Evolutionary conservation across 163 green algal genomes (phyloP).

Genomic region (Chlorella variabilis): DNA sequence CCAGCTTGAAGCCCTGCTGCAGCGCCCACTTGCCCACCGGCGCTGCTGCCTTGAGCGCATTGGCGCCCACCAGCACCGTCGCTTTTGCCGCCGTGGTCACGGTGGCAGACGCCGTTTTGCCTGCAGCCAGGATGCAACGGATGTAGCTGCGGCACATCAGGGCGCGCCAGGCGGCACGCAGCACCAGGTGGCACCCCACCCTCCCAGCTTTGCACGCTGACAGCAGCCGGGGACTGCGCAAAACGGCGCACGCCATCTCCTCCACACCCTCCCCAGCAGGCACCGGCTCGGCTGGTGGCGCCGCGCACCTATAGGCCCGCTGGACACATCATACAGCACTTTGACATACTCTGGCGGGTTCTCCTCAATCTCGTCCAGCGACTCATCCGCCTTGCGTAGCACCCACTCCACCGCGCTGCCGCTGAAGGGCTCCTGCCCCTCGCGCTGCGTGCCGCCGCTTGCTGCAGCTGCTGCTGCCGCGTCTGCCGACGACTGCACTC

Average conservation of each 20-base stretch:
- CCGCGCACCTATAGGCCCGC: slow-evolving; percentile 33
- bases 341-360: slow-evolving; percentile 40
- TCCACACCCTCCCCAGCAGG: no score
- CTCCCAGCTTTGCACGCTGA: no score
- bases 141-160: not conserved
- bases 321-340: slow-evolving; percentile 35
- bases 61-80: slow-evolving; percentile 45
- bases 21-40: slow-evolving; percentile 60
- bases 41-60: slow-evolving; percentile 52
- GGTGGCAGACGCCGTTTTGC: slow-evolving; percentile 3
- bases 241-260: no score
- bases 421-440: slow-evolving; percentile 19
- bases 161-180: no score
- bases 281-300: no score
- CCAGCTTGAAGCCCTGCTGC: slow-evolving; percentile 48
- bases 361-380: slow-evolving; percentile 48
- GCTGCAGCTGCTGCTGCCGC: not conserved
- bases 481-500: not conserved
- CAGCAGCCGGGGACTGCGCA: no score
- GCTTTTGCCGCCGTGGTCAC: slow-evolving; percentile 39
- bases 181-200: no score
- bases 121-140: not conserved
- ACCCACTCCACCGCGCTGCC: slow-evolving; percentile 54
- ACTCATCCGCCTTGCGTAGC: slow-evolving; percentile 48
- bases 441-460: not conserved